Percentiles rank a stretch among this genome's conserved stretches.
Evolutionary conservation across 441 rosid genomes (phyloP).

Genomic region (Adansonia madagascariensis): DNA sequence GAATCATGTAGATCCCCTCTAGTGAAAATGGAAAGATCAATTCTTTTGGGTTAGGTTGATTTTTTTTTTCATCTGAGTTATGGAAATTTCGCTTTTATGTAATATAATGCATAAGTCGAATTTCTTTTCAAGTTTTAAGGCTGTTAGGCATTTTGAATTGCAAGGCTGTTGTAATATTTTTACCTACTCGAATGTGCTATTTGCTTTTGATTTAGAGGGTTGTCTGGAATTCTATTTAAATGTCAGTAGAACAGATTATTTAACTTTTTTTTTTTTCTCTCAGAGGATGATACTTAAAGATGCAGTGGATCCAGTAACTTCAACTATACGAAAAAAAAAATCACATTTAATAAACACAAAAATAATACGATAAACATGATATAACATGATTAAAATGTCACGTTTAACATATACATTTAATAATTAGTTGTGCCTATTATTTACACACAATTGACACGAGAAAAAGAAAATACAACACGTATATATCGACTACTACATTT

Average conservation of each 20-base stretch:
- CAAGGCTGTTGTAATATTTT: background rate
- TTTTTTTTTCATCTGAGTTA: background rate
- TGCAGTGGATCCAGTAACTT: no score
- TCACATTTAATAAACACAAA: no score
- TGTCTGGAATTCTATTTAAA: background rate
- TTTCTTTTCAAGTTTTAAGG: background rate
- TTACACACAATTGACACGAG: no score
- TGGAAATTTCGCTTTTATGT: background rate
- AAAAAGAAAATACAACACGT: no score
- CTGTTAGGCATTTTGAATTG: background rate
- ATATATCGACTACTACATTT: no score
- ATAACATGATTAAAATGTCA: no score
- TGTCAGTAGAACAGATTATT: background rate
- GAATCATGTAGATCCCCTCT: slow-evolving; percentile 57
- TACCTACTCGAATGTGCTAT: background rate
- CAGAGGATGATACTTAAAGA: slow-evolving; percentile 40
- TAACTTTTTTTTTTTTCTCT: background rate
- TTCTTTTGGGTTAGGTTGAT: slow-evolving; percentile 22
- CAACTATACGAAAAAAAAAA: no score
- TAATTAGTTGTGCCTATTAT: no score
- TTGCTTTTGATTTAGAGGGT: background rate
- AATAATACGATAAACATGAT: background rate
- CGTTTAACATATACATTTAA: no score
- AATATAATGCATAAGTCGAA: background rate
- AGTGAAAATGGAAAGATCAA: slow-evolving; percentile 37